Base-by-base conservation (phyloP, 352 stramenopile species). In the Blastocystis sp. region DNA sequence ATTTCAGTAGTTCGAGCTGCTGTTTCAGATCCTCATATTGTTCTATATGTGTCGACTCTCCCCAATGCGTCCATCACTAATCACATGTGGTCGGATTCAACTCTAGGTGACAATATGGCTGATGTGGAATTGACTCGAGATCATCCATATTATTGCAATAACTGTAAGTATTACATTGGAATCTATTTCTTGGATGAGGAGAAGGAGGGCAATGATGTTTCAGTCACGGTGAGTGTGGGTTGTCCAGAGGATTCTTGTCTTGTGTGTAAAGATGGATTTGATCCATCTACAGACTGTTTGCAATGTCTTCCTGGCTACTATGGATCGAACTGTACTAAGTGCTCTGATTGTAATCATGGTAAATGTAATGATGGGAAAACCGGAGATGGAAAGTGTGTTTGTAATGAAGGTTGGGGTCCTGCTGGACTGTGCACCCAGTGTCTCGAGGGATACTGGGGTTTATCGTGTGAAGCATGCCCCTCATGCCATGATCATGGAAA, bases 361-460 rank as follows among this genome's bases (percentile, higher is more conserved):
- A 94, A 93, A 60, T 96, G 94, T 79, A 93, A 96, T 57, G 93
- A 95, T 77, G 93, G 94, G 17, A 89, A 95, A 17, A 92, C 91
- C 3, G 94, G 94, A 22, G 95, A 92, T n/a, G 94, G 94, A 17
- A 92, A 93, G 7, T 96, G 94, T 84, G 94, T 93, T 19, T 96
- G 94, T 30, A 93, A 93, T 9, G 94, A 95, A 30, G 94, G 94
- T 24, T 96, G 94, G 68, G 93, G 95, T 76, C 90, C 92, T 17
- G 73, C 91, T 11, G 90, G 91, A 13, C 92, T 94, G 77, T 96
- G 94, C 73, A 93, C 94, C 91, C 91, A 95, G 80, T 96, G 94
- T 82, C 94, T 95, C 92, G 90, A 90, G 87, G 93, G 92, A 35
- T 96, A 95, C 89, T 96, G 93, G 53, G 93, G 94, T 13, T 64